Evolutionary conservation across 805 yeast species (phyloP), one percentile per base, ranked within the genome.

Genomic region (Saccharomyces paradoxus): DNA sequence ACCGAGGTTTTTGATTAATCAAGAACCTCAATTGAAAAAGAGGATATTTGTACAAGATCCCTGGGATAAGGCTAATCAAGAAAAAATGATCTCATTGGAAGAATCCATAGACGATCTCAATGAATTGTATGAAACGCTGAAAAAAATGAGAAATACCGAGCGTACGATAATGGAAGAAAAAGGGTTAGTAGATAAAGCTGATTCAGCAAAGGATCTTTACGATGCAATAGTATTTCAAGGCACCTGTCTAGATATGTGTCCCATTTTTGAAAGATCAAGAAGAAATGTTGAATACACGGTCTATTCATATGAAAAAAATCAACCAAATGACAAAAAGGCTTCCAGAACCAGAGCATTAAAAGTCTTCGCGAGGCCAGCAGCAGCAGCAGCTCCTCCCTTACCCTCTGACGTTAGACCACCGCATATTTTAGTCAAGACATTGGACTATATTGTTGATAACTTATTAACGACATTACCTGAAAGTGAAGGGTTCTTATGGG

Each of bases 401-500:
- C 99, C 99, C 0, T 89, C 97, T 1, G 99, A 94, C 68, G 99
- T 94, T 3, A 77, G 99, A 57, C 96, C 99, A 1, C 99, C 99
- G 0, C 79, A 78, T 53, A 75, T 91, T 1, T 71, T 94, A 27
- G 78, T 77, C 12, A 63, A 75, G 37, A 84, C 97, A 0, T 71
- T 94, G 56, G 77, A 86, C 56, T 89, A 88, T 66, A 76, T 94
- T 37, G 79, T 89, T 7, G 82, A 82, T 21, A 77, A 81, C 46
- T 69, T 86, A 1, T 68, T 92, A 13, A 80, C 80, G 0, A 75
- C 81, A 41, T 72, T 92, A 26, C 97, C 98, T 0, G 88, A 85
- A 10, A 77, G 91, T 1, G 98, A 94, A 63, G 81, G 96, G 0
- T 92, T 94, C 61, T 71, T 94, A 8, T 95, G 99, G 99, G 98